These are phyloP conservation scores for Clarireedia monteithiana DNA, from an alignment of 2,329 filamentous ascomycete genomes.

Conservation along the genomic window DNA sequence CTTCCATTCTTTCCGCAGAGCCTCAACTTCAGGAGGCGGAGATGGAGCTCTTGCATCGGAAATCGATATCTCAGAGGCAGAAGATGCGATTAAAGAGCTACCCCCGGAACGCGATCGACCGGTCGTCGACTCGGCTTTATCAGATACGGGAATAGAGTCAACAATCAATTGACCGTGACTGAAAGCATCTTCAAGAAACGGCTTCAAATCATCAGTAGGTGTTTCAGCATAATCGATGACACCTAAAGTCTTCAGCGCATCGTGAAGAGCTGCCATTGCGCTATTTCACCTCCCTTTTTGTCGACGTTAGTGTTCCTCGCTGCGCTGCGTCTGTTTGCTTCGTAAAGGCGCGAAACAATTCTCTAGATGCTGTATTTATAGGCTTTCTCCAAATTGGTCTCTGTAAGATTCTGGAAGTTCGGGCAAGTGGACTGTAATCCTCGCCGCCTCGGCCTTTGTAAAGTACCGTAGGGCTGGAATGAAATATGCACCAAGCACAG, in stretches of 20 bases:
- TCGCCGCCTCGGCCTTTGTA: too few relatives aligned
- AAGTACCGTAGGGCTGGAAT: too few relatives aligned
- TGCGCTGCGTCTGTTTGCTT: too few relatives aligned
- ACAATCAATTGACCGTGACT: constrained; percentile 60
- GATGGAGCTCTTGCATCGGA: constrained; percentile 39
- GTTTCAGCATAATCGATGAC: constrained; percentile 46
- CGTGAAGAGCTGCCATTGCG: constrained; percentile 49
- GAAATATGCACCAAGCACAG: not conserved
- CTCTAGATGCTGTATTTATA: not conserved
- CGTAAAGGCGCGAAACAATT: too few relatives aligned
- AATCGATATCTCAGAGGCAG: constrained; percentile 43
- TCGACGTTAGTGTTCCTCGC: too few relatives aligned
- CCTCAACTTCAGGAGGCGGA: constrained; percentile 41
- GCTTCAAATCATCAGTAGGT: constrained; percentile 39
- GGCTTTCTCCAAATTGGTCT: not conserved
- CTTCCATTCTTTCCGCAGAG: constrained; percentile 75
- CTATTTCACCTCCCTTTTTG: too few relatives aligned
- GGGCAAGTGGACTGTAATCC: too few relatives aligned
- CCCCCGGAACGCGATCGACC: constrained; percentile 51
- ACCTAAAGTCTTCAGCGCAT: constrained; percentile 48
- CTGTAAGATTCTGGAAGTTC: not conserved
- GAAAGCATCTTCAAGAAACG: constrained; percentile 54
- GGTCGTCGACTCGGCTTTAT: constrained; percentile 36
- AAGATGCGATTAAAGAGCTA: constrained; percentile 38
- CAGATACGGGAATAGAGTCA: constrained; percentile 63